phyloP scores from a whole-genome alignment of 2,329 filamentous ascomycete species.

The Lizonia empirigonia region DNA sequence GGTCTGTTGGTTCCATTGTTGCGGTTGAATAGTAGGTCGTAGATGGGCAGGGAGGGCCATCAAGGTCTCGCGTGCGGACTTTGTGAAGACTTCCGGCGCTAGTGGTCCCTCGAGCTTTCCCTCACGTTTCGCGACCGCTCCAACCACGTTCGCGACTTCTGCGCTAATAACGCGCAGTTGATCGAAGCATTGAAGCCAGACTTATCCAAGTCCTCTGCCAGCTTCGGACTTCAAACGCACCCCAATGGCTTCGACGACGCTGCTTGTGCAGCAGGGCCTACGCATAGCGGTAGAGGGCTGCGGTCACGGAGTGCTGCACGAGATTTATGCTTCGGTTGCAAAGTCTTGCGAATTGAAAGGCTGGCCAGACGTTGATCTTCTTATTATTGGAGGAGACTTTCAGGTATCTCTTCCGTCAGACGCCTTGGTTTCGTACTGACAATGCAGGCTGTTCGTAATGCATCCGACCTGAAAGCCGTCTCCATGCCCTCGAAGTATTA shows the following conservation, averaged over 20 bases:
- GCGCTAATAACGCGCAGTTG: neutral
- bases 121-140: neutral
- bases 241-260: conserved; percentile 35
- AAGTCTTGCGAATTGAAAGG: conserved; percentile 70
- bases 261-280: conserved; percentile 49
- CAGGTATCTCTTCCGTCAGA: conserved; percentile 61
- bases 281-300: conserved; percentile 88
- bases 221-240: neutral
- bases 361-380: conserved; percentile 82
- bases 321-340: conserved; percentile 82
- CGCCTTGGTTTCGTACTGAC: conserved; percentile 22
- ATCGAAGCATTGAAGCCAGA: neutral
- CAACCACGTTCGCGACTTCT: neutral
- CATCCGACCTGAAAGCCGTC: conserved; percentile 84
- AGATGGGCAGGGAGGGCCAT: conserved; percentile 19
- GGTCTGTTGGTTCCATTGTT: conserved; percentile 28
- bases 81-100: conserved; percentile 31
- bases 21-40: conserved; percentile 8
- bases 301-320: conserved; percentile 88
- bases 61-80: conserved; percentile 18
- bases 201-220: neutral
- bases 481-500: conserved; percentile 89
- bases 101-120: conserved; percentile 24
- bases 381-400: conserved; percentile 97
- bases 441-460: conserved; percentile 79